Evolutionary conservation across 129 eudicot genomes (phyloP).

Genomic region (Mikania micrantha): DNA sequence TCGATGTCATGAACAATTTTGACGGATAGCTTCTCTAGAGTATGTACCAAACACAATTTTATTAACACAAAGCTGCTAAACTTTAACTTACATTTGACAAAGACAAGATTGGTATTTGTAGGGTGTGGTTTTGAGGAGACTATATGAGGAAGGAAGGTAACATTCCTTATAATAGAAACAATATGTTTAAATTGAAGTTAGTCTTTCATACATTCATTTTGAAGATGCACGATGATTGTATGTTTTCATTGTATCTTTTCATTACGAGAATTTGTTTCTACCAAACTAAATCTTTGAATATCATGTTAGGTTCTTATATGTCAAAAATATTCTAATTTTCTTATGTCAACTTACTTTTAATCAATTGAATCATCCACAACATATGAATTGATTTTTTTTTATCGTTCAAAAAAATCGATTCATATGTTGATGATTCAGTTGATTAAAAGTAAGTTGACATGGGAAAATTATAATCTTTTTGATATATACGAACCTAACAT

Average conservation of each 20-base stretch:
- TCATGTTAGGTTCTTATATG: too few relatives aligned
- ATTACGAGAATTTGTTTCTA: too few relatives aligned
- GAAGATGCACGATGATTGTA: not conserved
- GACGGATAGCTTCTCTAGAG: slow-evolving; percentile 26
- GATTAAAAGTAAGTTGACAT: too few relatives aligned
- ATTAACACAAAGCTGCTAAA: slow-evolving; percentile 15
- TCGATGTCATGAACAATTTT: slow-evolving; percentile 10
- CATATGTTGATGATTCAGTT: too few relatives aligned
- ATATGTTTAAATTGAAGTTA: not conserved
- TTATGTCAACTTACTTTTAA: too few relatives aligned
- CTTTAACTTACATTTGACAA: not conserved
- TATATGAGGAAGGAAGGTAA: slow-evolving; percentile 9
- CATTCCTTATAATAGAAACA: slow-evolving; percentile 13
- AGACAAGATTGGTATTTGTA: not conserved
- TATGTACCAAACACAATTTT: slow-evolving; percentile 24
- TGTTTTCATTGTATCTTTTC: not conserved
- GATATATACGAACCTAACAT: too few relatives aligned
- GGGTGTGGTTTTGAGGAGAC: slow-evolving; percentile 2
- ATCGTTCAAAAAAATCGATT: too few relatives aligned
- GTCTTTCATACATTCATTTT: not conserved
- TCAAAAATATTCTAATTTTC: too few relatives aligned
- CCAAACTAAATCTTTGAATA: too few relatives aligned
- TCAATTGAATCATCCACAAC: too few relatives aligned
- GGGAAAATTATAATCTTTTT: too few relatives aligned
- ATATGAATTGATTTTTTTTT: too few relatives aligned